phyloP scores from a whole-genome alignment of 257 asterid species.

The Henckelia pumila region DNA sequence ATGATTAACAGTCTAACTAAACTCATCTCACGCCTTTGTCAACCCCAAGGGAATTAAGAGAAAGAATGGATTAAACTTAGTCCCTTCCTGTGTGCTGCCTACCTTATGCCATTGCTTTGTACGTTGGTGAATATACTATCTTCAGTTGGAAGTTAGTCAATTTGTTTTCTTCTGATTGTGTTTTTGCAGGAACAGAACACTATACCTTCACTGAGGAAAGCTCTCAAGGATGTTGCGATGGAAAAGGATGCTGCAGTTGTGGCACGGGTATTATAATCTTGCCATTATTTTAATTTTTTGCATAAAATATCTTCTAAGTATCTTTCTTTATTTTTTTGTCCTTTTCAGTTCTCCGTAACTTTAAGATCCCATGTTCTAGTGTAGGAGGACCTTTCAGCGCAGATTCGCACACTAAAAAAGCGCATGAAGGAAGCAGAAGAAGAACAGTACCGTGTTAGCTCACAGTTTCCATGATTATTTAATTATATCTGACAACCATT shows the following conservation, averaged over 20 bases:
- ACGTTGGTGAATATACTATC: constrained; percentile 4
- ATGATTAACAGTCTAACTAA: too few species aligned
- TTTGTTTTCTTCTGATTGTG: constrained; percentile 20
- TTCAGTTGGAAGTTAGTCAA: constrained; percentile 4
- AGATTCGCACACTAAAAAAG: constrained; percentile 79
- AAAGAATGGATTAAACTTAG: too few species aligned
- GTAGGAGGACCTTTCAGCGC: constrained; percentile 97
- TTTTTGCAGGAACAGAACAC: constrained; percentile 75
- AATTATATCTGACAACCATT: constrained; percentile 20
- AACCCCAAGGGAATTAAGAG: too few species aligned
- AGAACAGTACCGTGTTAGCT: constrained; percentile 86
- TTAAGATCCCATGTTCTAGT: constrained; percentile 28
- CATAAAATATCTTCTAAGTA: background rate
- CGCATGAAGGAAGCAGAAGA: constrained; percentile 96
- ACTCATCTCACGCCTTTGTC: too few species aligned
- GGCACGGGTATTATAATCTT: constrained; percentile 61
- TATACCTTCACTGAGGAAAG: constrained; percentile 82
- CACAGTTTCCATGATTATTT: constrained; percentile 20
- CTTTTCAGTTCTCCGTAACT: background rate
- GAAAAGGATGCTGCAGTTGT: constrained; percentile 99
- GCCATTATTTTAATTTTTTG: constrained; percentile 16
- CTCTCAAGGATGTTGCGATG: constrained; percentile 95
- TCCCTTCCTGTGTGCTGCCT: background rate
- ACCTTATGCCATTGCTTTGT: background rate
- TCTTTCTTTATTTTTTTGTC: constrained; percentile 6